Evolutionary conservation across 73 alveolate genomes (phyloP), one percentile per base, ranked within the genome.

Genomic region (Chromera velia): DNA sequence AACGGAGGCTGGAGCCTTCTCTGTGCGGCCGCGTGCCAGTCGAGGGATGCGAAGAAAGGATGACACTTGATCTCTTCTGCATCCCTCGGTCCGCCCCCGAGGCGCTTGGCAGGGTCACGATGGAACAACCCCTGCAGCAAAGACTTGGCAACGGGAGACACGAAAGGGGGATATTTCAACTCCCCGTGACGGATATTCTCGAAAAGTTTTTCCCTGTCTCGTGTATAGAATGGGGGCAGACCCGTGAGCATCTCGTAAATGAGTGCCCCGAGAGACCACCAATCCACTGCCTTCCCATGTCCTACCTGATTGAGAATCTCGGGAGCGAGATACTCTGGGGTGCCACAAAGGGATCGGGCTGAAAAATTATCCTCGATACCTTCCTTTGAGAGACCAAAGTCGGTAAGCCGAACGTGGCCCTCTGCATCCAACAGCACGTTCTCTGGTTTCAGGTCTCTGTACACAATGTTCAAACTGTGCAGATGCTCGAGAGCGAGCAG

Each of bases 251-350:
- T 93, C 87, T 93, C 98, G 82, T 91, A 93, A 73, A 93, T 88
- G 34, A 93, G 81, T 26, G 93, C 96, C 9, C 30, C 97, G 17
- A 89, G 86, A 48, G 83, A 49, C 93, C 96, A 91, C 97, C 97
- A 92, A 81, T 94, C 98, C 17, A 90, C 98, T 19, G 94, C 93
- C 76, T 91, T 84, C 27, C 97, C 98, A 74, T 94, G 95, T 26
- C 98, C 98, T 80, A 88, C 70, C 80, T 91, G 82, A 75, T 83
- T 90, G 17, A 94, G 77, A 40, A 94, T 88, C 86, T 94, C 98
- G 18, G 98, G 98, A 28, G 98, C 98, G 72, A 94, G 76, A 82
- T 92, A 94, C 90, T 94, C 98, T 10, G 98, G 98, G 0, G 98
- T 94, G 32, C 98, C 98, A 75, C 98, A 94, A 78, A 92, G 80